Conservation (phyloP, 495 filamentous ascomycete genomes). For the Lophiotrema nucula region DNA sequence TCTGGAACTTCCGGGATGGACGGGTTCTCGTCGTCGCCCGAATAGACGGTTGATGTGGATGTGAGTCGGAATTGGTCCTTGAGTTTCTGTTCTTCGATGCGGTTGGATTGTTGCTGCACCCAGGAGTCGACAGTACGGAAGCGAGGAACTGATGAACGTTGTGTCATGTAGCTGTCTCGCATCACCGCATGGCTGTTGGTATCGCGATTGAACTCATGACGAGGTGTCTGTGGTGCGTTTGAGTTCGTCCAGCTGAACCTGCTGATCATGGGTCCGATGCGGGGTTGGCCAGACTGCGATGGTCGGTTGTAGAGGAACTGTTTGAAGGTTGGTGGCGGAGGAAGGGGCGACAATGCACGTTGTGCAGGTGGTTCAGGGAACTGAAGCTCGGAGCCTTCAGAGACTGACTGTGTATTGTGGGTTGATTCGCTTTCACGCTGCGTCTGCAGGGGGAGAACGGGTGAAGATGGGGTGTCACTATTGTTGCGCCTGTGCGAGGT, state of each 20-base stretch:
- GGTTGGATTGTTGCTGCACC: conserved; percentile 57
- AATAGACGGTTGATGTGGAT: conserved; percentile 5
- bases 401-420: conserved; percentile 22
- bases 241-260: conserved; percentile 37
- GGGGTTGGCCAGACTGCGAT: conserved; percentile 2
- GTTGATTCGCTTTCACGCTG: conserved; percentile 21
- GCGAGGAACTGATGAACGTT: conserved; percentile 41
- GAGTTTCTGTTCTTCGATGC: conserved; percentile 32
- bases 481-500: conserved; percentile 4
- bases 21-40: background rate
- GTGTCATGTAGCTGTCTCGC: conserved; percentile 34
- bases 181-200: conserved; percentile 5
- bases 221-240: conserved; percentile 32
- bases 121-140: conserved; percentile 60
- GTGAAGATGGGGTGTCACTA: conserved; percentile 28
- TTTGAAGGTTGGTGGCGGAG: conserved; percentile 31
- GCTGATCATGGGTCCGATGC: conserved; percentile 10
- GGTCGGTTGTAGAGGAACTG: conserved; percentile 30
- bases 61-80: conserved; percentile 21
- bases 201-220: conserved; percentile 17
- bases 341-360: conserved; percentile 5
- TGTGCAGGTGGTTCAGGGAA: conserved; percentile 11
- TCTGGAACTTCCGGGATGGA: conserved; percentile 22
- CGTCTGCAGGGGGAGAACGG: conserved; percentile 21
- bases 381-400: conserved; percentile 20